Conservation (phyloP, 2,329 filamentous ascomycete genomes). For the Curvularia verruculosa region DNA sequence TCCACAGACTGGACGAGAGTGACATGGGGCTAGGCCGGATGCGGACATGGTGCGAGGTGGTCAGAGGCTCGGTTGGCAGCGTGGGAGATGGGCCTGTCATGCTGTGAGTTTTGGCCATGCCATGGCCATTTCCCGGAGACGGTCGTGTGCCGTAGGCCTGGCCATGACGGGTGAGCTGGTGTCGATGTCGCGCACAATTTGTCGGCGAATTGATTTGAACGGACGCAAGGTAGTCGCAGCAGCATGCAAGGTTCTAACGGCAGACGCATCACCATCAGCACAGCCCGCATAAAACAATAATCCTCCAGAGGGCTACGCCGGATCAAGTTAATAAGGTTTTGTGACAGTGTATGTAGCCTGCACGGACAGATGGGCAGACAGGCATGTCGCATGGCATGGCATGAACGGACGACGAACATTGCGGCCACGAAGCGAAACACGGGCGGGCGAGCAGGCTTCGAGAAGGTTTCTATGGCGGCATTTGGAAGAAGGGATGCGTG, state of each 20-base stretch:
- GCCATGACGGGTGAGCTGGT: constrained; percentile 22
- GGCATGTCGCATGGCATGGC: constrained; percentile 18
- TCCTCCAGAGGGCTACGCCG: constrained; percentile 26
- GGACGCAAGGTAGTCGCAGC: constrained; percentile 24
- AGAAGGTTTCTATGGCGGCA: constrained; percentile 6
- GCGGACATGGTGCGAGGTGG: constrained; percentile 3
- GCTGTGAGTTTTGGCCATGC: constrained; percentile 25
- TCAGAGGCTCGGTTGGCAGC: constrained; percentile 7
- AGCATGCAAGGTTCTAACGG: constrained; percentile 38
- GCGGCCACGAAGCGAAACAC: constrained; percentile 12
- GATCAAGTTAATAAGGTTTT: constrained; percentile 13
- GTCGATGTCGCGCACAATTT: constrained; percentile 29
- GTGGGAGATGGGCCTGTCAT: constrained; percentile 8
- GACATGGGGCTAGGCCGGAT: constrained; percentile 22
- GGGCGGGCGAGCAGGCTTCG: constrained; percentile 5
- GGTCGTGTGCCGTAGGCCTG: constrained; percentile 24
- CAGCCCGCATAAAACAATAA: constrained; percentile 38
- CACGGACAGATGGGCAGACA: constrained; percentile 13
- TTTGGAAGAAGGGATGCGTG: background rate
- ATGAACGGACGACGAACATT: constrained; percentile 30
- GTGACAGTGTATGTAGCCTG: constrained; percentile 22
- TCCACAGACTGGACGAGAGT: constrained; percentile 13
- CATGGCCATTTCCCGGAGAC: constrained; percentile 1
- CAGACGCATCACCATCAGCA: constrained; percentile 37
- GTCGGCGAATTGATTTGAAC: constrained; percentile 38